These are phyloP conservation scores for Trypanosoma congolense DNA, from an alignment of 208 protist genomes.

Conservation along the genomic window DNA sequence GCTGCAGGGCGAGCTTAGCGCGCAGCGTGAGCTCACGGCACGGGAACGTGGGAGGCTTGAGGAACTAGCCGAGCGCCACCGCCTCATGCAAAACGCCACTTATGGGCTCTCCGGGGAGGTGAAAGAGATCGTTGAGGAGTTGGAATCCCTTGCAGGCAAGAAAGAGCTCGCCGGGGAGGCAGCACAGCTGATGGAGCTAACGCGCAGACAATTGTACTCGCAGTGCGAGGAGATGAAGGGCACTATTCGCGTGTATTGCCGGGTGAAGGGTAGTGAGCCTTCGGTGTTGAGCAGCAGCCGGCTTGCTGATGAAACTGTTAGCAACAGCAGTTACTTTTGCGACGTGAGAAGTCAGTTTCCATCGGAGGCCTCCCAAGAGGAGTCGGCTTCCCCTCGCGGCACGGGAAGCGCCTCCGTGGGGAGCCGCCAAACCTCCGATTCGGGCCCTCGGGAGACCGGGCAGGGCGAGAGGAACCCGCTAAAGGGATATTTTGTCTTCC, in stretches of 20 bases:
- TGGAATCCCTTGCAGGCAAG: slow-evolving; percentile 36
- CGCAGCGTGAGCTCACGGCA: slow-evolving; percentile 13
- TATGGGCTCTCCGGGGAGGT: slow-evolving; percentile 75
- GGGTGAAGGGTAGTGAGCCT: slow-evolving; percentile 50
- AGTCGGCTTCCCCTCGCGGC: slow-evolving; percentile 14
- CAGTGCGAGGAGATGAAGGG: slow-evolving; percentile 84
- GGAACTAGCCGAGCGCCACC: slow-evolving; percentile 39
- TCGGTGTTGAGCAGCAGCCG: background rate
- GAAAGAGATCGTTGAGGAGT: slow-evolving; percentile 53
- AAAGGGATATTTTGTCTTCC: slow-evolving; percentile 39
- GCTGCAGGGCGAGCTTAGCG: slow-evolving; percentile 18
- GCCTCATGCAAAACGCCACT: slow-evolving; percentile 45
- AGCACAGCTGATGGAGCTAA: slow-evolving; percentile 60
- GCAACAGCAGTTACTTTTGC: background rate
- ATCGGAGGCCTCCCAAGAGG: slow-evolving; percentile 10
- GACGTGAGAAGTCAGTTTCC: background rate
- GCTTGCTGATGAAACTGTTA: background rate
- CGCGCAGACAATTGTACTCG: slow-evolving; percentile 63
- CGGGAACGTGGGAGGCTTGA: slow-evolving; percentile 19
- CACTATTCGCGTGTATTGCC: slow-evolving; percentile 89
- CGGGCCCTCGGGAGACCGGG: background rate
- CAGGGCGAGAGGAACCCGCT: background rate
- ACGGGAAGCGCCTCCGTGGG: slow-evolving; percentile 4
- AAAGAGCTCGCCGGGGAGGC: slow-evolving; percentile 21
- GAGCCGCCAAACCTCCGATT: background rate